Conservation (phyloP, 2,329 filamentous ascomycete species). For the Cytospora schulzeri region DNA sequence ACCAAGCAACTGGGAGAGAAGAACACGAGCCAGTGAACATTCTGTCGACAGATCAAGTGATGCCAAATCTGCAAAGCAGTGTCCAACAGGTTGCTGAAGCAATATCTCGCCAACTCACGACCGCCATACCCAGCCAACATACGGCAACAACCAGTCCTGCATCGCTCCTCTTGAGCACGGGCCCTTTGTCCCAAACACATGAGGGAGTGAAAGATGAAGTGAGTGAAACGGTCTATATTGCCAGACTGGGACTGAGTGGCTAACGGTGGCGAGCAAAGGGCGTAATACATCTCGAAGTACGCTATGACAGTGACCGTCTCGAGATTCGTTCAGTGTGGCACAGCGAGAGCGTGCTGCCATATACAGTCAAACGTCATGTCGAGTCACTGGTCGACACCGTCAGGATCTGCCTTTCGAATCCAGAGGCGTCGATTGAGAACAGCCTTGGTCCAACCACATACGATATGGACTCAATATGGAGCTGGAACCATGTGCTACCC, state of each 20-base stretch:
- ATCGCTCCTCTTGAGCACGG: constrained; percentile 30
- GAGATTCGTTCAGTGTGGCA: constrained; percentile 46
- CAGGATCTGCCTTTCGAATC: constrained; percentile 37
- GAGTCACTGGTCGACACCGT: constrained; percentile 46
- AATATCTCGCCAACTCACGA: constrained; percentile 35
- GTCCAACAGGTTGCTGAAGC: constrained; percentile 34
- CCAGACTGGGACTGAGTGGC: not conserved
- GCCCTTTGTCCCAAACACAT: constrained; percentile 14
- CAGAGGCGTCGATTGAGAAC: constrained; percentile 36
- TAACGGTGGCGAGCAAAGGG: constrained; percentile 31
- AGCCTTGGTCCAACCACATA: constrained; percentile 37
- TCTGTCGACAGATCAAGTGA: constrained; percentile 38
- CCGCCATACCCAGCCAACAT: not conserved
- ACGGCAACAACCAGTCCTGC: not conserved
- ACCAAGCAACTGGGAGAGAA: constrained; percentile 23
- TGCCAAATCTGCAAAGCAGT: constrained; percentile 34
- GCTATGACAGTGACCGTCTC: constrained; percentile 34
- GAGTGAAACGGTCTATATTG: constrained; percentile 18
- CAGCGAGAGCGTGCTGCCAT: constrained; percentile 43
- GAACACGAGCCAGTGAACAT: constrained; percentile 28
- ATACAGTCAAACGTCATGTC: constrained; percentile 46
- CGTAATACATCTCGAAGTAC: constrained; percentile 38
- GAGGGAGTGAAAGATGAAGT: constrained; percentile 33
- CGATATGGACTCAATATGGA: constrained; percentile 44
- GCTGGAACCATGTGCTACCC: constrained; percentile 49